Evolutionary conservation across 2,329 filamentous ascomycete genomes (phyloP), one percentile per base, ranked within the genome.

Genomic region (Fusarium buxicola): DNA sequence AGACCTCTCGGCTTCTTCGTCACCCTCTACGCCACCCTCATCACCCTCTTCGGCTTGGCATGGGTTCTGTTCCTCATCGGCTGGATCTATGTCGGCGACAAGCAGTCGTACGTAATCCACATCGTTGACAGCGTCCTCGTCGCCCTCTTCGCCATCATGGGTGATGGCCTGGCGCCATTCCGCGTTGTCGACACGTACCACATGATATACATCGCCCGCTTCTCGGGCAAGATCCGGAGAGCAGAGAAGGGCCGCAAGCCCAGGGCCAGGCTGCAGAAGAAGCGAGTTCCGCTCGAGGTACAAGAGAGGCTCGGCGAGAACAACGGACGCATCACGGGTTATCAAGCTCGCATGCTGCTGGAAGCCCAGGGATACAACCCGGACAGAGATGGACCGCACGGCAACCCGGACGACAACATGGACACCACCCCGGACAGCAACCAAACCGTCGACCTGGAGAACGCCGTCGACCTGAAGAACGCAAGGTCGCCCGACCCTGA

Each of bases 21-120:
- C 56, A 95, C 92, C 0, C 77, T 96, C 5, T 96, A 96, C 74
- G 92, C 92, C 8, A 88, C 85, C 1, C 81, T 94, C 16, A 94
- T 96, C 68, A 95, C 92, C 0, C 81, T 94, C 0, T 96, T 96
- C 68, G 92, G 92, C 70, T 81, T 94, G 11, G 91, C 91, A 0
- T 96, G 92, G 92, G 92, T 96, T 2, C 83, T 96, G n/a, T 95
- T 94, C 77, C 80, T 96, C 51, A 96, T 96, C 73, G 91, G 89
- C 43, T 96, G 92, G 92, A 92, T 95, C 72, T 93, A 92, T 63
- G 89, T 94, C 16, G 91, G 90, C 16, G 85, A 86, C 27, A 82
- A 83, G 68, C 90, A 94, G 73, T 78, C 86, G 4, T 94, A 91
- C 62, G 75, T 85, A 32, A 86, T 91, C 67, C 87, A 91, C 59